Percentiles rank a stretch among this genome's conserved stretches.
Evolutionary conservation across 768 basidiomycete genomes (phyloP).

Genomic region (Hemileccinum impolitum): DNA sequence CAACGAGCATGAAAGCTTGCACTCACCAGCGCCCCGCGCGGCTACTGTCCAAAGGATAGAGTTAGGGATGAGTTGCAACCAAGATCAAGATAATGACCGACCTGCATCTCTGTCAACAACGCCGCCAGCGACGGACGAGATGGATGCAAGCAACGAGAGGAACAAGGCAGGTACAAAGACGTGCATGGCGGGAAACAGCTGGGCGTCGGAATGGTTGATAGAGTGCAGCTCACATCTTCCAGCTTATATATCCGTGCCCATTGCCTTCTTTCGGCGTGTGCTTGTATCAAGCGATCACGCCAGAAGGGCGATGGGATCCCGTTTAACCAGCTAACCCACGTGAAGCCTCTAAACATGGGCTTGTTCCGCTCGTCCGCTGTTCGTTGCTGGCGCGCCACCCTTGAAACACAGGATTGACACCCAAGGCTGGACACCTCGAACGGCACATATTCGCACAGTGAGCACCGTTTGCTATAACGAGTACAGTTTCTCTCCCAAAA

Average conservation of each 20-base stretch:
- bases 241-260: constrained; percentile 10
- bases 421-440: background rate
- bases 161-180: constrained; percentile 7
- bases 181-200: constrained; percentile 8
- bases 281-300: background rate
- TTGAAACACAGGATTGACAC: constrained; percentile 4
- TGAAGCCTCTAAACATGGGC: constrained; percentile 2
- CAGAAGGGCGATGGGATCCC: background rate
- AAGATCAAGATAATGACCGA: background rate
- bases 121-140: constrained; percentile 6
- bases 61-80: background rate
- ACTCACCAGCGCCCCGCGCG: constrained; percentile 4
- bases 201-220: background rate
- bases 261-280: background rate
- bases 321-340: background rate
- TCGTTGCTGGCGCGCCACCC: background rate
- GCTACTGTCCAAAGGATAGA: background rate
- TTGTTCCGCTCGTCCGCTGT: background rate
- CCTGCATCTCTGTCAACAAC: constrained; percentile 5
- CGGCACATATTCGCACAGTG: background rate
- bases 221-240: background rate
- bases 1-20: background rate
- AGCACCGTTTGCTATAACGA: background rate
- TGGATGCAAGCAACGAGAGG: constrained; percentile 11
- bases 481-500: background rate